phyloP scores from a whole-genome alignment of 2,329 filamentous ascomycete species.

The Penicillium frequentans region DNA sequence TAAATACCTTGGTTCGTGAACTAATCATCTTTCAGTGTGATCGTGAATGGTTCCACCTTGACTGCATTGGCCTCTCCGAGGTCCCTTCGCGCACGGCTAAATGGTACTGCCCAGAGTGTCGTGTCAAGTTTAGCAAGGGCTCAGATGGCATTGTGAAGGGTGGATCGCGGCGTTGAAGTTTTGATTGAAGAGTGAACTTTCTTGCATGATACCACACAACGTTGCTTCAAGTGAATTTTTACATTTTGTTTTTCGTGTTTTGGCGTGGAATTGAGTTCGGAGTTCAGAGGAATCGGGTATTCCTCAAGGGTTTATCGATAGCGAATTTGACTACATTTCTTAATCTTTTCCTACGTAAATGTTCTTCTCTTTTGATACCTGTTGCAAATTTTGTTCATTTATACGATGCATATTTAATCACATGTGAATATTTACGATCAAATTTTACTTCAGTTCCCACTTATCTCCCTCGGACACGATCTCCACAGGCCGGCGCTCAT shows the following conservation, averaged over 20 bases:
- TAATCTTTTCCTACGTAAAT: background rate
- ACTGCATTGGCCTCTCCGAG: slow-evolving; percentile 59
- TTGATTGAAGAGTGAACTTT: slow-evolving; percentile 7
- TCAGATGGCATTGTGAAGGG: slow-evolving; percentile 41
- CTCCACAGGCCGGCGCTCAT: slow-evolving; percentile 75
- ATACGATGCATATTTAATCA: background rate
- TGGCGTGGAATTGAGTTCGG: background rate
- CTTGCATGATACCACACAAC: slow-evolving; percentile 27
- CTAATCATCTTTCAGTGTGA: slow-evolving; percentile 53
- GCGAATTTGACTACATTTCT: background rate
- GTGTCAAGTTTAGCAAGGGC: slow-evolving; percentile 49
- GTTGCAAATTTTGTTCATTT: background rate
- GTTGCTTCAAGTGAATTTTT: slow-evolving; percentile 1
- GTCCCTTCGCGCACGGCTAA: slow-evolving; percentile 61
- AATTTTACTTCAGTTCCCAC: slow-evolving; percentile 64
- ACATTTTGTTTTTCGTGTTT: background rate
- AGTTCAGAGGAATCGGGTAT: background rate
- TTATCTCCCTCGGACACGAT: slow-evolving; percentile 53
- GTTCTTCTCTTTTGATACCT: background rate
- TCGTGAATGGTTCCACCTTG: slow-evolving; percentile 66
- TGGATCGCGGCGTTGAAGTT: slow-evolving; percentile 32
- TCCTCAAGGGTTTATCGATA: background rate
- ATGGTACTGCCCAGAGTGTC: slow-evolving; percentile 67
- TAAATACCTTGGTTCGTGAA: background rate
- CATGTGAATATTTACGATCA: background rate